Evolutionary conservation across 371 early-diverging fungal species (phyloP), one percentile per base, ranked within the genome.

Genomic region (Entomophthora muscae): DNA sequence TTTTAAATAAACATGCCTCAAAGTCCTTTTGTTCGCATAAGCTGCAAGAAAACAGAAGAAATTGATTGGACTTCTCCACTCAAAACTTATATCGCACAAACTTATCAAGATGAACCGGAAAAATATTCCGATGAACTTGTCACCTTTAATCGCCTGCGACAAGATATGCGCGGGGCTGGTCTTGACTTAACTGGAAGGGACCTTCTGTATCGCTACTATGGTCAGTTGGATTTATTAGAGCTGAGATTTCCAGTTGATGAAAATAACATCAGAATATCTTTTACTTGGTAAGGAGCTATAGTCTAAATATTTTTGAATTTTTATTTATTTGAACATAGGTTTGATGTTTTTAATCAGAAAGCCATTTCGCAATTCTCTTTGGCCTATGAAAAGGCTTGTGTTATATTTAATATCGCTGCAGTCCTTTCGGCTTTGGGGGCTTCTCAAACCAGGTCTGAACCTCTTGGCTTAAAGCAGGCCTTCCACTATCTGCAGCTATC

Each of bases 241-340:
- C 74, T 91, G 61, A 82, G 94, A 30, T 93, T 97, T 69, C 89
- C 88, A 23, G 83, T 94, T 5, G 93, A 91, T 68, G 92, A 93
- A 68, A 86, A 89, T 53, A 81, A 86, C 66, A 83, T 93, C 60
- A 89, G 87, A 68, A 78, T 93, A 7, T 70, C 81, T 2, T 96
- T 96, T 68, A 82, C 81, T 52, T 96, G 96, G 96, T 91, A 80
- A n/a, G n/a, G n/a, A n/a, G n/a, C n/a, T n/a, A n/a, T n/a, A n/a
- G n/a, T n/a, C n/a, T n/a, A n/a, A 64, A 21, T 22, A 1, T 42
- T 30, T 23, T n/a, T 56, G 22, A 12, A 55, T 0, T 0, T 54
- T 26, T 52, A 53, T 5, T 52, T 30, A 28, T 42, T 52, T 54
- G n/a, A n/a, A n/a, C 26, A 13, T 63, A 89, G 91, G 91, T 86